These are phyloP conservation scores for Eleusine coracana DNA, from an alignment of 176 grass and related monocot species.

Conservation along the genomic window DNA sequence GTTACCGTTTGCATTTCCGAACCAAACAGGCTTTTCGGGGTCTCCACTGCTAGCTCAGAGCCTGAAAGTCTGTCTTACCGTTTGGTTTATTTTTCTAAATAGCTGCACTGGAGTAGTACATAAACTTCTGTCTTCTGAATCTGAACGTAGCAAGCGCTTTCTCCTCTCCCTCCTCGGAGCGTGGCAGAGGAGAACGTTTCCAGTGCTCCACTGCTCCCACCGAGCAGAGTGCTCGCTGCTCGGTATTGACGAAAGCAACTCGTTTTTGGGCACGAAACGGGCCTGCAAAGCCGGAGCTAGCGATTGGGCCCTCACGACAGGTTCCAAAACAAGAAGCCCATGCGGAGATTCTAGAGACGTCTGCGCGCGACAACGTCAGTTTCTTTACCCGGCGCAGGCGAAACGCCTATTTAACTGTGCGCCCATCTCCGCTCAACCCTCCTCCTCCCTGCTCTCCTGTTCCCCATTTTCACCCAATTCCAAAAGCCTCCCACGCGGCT, in stretches of 20 bases:
- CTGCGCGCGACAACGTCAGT: constrained; percentile 21
- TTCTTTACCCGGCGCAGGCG: constrained; percentile 14
- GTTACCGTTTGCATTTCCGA: too few species aligned
- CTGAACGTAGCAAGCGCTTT: too few species aligned
- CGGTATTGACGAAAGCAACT: not conserved
- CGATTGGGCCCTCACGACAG: not conserved
- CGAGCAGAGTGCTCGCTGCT: too few species aligned
- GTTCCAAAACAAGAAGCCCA: not conserved
- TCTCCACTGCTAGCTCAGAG: not conserved
- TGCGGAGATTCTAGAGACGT: constrained; percentile 25
- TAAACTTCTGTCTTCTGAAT: too few species aligned
- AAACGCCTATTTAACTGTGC: constrained; percentile 38
- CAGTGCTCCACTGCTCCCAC: too few species aligned
- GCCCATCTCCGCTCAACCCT: not conserved
- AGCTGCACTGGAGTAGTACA: not conserved
- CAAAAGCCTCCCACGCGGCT: constrained; percentile 20
- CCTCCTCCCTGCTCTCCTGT: constrained; percentile 4
- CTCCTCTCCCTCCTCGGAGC: too few species aligned
- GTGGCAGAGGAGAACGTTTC: too few species aligned
- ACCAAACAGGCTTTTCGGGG: not conserved
- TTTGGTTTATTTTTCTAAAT: not conserved
- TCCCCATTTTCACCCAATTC: constrained; percentile 15
- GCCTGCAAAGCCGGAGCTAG: not conserved
- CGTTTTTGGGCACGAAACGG: not conserved
- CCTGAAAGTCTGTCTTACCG: not conserved